Evolutionary conservation across 1,284 basidiomycete genomes (phyloP).

Genomic region (Austroboletus niveus): DNA sequence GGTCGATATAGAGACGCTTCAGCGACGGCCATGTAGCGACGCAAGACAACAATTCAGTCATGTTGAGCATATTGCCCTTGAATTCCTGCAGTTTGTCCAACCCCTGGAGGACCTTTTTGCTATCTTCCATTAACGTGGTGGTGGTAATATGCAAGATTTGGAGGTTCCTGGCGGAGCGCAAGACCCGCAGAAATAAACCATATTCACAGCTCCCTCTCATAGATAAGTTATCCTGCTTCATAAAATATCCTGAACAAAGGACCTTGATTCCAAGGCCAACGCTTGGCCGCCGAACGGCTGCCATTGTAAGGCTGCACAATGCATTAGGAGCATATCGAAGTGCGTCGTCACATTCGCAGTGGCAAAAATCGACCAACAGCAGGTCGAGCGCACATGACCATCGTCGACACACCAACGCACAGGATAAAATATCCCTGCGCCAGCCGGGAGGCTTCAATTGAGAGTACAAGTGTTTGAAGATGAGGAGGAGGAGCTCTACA

Average conservation of each 20-base stretch:
- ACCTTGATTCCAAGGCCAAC: conserved; percentile 7
- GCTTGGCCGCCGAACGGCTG: neutral
- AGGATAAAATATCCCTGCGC: conserved; percentile 7
- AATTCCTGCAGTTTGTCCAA: conserved; percentile 3
- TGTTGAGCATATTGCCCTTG: neutral
- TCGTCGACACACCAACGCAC: conserved; percentile 9
- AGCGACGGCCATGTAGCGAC: conserved; percentile 11
- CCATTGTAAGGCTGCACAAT: too few relatives aligned
- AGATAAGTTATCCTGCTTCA: neutral
- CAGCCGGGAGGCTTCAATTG: neutral
- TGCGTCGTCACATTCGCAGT: neutral
- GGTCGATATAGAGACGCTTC: conserved; percentile 3
- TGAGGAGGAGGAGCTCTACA: conserved; percentile 2
- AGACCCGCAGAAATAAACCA: too few relatives aligned
- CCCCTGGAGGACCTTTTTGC: neutral
- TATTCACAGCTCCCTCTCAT: too few relatives aligned
- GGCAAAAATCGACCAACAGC: conserved; percentile 12
- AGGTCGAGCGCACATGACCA: conserved; percentile 11
- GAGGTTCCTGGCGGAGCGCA: neutral
- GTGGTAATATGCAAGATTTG: neutral
- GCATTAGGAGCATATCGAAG: conserved; percentile 2
- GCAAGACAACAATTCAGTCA: conserved; percentile 3
- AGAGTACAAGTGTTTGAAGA: conserved; percentile 5
- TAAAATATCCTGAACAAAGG: conserved; percentile 8
- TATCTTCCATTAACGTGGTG: too few relatives aligned